These are phyloP conservation scores for Globisporangium yorkense DNA, from an alignment of 352 stramenopile species.

Conservation along the genomic window DNA sequence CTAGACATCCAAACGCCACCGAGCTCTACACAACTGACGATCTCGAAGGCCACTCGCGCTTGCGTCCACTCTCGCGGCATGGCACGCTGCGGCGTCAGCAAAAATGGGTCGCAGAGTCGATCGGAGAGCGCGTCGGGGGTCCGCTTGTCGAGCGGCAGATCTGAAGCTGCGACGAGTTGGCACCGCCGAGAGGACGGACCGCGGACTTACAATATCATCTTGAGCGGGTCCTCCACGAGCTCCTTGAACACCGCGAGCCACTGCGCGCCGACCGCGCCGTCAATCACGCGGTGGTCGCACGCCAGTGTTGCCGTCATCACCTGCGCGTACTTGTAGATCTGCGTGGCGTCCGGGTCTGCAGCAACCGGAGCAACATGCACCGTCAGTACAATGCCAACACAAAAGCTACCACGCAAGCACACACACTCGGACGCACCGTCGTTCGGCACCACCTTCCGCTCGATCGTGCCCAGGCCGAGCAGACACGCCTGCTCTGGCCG, in stretches of 20 bases:
- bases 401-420: not conserved
- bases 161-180: no score
- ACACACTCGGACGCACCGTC: conserved; percentile 28
- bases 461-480: conserved; percentile 92
- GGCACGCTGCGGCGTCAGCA: no score
- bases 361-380: conserved; percentile 13
- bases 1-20: no score
- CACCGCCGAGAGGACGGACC: no score
- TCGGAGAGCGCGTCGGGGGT: no score
- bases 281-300: conserved; percentile 97
- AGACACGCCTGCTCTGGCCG: conserved; percentile 89
- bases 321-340: conserved; percentile 88
- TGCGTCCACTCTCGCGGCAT: no score
- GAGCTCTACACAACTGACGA: no score
- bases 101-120: no score
- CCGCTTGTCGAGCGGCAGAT: no score
- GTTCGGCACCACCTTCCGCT: conserved; percentile 94
- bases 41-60: no score
- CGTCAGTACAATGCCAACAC: conserved; percentile 1
- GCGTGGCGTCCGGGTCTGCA: conserved; percentile 57
- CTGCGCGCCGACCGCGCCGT: conserved; percentile 94
- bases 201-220: conserved; percentile 92
- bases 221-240: conserved; percentile 95
- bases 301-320: conserved; percentile 95
- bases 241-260: conserved; percentile 96